These are phyloP conservation scores for Lipomyces orientalis DNA, from an alignment of 805 yeast species.

Conservation along the genomic window DNA sequence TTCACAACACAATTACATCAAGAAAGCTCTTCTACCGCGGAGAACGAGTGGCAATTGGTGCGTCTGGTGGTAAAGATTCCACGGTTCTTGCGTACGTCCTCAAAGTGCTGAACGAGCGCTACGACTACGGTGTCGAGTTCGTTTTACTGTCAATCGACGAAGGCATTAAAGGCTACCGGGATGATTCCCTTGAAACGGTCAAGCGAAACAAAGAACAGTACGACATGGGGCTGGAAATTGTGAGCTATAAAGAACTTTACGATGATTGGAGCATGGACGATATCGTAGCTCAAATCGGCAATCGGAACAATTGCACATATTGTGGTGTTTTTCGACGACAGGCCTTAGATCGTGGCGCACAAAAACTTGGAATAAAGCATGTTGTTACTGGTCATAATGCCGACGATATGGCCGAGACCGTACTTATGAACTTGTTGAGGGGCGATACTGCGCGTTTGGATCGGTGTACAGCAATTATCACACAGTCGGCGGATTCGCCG, in stretches of 20 bases:
- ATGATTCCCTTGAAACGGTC: constrained; percentile 95
- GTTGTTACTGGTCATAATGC: constrained; percentile 99
- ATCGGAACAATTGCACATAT: constrained; percentile 92
- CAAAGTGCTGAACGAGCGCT: constrained; percentile 84
- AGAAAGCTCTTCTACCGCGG: constrained; percentile 76
- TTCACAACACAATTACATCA: constrained; percentile 82
- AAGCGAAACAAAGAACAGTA: constrained; percentile 89
- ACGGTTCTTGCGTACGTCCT: constrained; percentile 90
- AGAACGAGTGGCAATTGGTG: constrained; percentile 94
- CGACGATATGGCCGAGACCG: constrained; percentile 99
- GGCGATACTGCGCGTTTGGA: constrained; percentile 97
- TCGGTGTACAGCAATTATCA: constrained; percentile 82
- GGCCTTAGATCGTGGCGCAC: constrained; percentile 95
- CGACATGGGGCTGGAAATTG: constrained; percentile 75
- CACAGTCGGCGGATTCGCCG: constrained; percentile 79
- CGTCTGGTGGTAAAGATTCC: constrained; percentile 98
- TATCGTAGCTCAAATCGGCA: constrained; percentile 92
- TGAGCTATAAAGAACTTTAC: constrained; percentile 86
- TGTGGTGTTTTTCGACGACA: constrained; percentile 98
- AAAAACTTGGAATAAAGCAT: constrained; percentile 80
- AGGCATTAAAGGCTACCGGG: constrained; percentile 96
- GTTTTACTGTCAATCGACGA: constrained; percentile 90
- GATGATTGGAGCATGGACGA: constrained; percentile 97
- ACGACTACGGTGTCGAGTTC: constrained; percentile 84
- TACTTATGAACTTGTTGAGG: constrained; percentile 87